Evolutionary conservation across 352 stramenopile species (phyloP).

Genomic region (Lagenidium sp.): DNA sequence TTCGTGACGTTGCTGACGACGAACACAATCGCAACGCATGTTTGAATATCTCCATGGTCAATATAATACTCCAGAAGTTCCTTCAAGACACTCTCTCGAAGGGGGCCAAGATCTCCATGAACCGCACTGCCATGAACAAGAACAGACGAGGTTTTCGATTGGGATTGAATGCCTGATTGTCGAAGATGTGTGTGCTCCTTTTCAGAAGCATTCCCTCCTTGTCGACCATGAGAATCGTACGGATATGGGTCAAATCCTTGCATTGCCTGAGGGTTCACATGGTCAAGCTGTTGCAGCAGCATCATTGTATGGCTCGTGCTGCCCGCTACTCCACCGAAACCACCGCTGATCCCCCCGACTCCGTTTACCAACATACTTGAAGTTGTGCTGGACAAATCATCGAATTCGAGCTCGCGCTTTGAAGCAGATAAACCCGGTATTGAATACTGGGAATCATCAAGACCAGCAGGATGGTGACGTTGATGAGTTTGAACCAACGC

Average conservation of each 20-base stretch:
- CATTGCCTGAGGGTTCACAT: slow-evolving; percentile 83
- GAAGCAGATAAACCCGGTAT: background rate
- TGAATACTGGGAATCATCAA: slow-evolving; percentile 8
- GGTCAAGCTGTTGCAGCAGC: slow-evolving; percentile 76
- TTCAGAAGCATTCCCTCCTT: too few relatives aligned
- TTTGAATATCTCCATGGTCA: slow-evolving; percentile 80
- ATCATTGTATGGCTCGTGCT: slow-evolving; percentile 65
- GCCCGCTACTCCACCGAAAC: too few relatives aligned
- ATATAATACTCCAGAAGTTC: slow-evolving; percentile 85
- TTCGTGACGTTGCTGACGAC: slow-evolving; percentile 62
- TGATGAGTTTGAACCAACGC: background rate
- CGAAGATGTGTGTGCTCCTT: background rate
- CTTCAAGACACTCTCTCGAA: slow-evolving; percentile 73
- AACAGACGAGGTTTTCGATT: slow-evolving; percentile 19
- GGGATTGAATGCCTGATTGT: background rate
- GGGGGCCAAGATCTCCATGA: slow-evolving; percentile 55
- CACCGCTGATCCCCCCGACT: slow-evolving; percentile 1
- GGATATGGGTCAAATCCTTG: slow-evolving; percentile 81
- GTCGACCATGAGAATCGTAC: slow-evolving; percentile 43
- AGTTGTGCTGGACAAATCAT: slow-evolving; percentile 21
- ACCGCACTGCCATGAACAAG: slow-evolving; percentile 74
- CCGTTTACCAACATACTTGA: slow-evolving; percentile 16
- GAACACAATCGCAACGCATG: slow-evolving; percentile 65
- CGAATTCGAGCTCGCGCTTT: slow-evolving; percentile 10
- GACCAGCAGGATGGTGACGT: too few relatives aligned